These are phyloP conservation scores for Botryosphaeria agaves DNA, from an alignment of 2,329 filamentous ascomycete genomes.

Conservation along the genomic window DNA sequence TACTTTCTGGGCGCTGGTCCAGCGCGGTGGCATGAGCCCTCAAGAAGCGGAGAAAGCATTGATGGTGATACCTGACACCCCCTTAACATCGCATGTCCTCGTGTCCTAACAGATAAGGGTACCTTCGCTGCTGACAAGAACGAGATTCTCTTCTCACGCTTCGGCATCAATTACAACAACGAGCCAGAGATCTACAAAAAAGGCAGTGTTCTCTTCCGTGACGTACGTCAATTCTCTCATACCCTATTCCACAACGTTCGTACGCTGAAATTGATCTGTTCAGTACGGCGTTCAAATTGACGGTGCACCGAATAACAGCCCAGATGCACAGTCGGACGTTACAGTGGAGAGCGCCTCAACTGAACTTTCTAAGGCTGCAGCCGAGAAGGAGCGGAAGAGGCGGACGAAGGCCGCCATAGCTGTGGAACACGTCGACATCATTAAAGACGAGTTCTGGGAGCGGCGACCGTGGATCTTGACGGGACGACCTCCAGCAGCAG, in stretches of 20 bases:
- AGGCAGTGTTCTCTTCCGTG: conserved; percentile 75
- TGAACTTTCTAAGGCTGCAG: conserved; percentile 57
- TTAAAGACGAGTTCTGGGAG: conserved; percentile 90
- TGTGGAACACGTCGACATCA: conserved; percentile 80
- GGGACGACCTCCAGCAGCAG: conserved; percentile 16
- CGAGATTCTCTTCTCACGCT: conserved; percentile 79
- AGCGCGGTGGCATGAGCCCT: conserved; percentile 55
- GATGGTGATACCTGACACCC: conserved; percentile 33
- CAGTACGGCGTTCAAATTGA: too few species aligned
- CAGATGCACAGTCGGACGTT: conserved; percentile 25
- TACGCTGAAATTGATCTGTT: too few species aligned
- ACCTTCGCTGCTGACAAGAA: conserved; percentile 81
- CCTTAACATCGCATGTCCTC: background rate
- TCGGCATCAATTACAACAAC: conserved; percentile 95
- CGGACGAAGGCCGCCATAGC: conserved; percentile 65
- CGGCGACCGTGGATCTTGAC: conserved; percentile 55
- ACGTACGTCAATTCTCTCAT: too few species aligned
- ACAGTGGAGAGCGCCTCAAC: conserved; percentile 30
- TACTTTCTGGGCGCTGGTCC: conserved; percentile 80
- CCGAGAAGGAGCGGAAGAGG: conserved; percentile 67
- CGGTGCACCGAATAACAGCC: too few species aligned
- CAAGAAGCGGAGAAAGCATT: conserved; percentile 69
- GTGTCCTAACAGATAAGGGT: conserved; percentile 34
- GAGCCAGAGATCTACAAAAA: conserved; percentile 87
- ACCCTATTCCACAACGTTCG: too few species aligned